Conservation (phyloP, 2,329 filamentous ascomycete genomes). For the Septoria petroselini region DNA sequence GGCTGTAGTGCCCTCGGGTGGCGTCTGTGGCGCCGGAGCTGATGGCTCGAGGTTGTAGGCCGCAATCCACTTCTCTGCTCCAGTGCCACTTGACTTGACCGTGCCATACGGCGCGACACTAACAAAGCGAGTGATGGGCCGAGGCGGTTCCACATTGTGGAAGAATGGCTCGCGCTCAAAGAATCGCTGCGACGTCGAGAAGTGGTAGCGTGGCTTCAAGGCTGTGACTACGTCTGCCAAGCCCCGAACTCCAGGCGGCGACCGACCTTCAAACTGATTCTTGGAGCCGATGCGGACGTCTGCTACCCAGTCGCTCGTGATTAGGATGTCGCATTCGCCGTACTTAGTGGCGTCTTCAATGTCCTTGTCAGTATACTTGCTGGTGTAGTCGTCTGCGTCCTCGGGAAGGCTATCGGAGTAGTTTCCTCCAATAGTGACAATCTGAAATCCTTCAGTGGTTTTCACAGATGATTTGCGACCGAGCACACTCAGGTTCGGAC, state of each 20-base stretch:
- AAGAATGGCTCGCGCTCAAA: conserved; percentile 94
- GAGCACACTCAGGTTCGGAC: conserved; percentile 85
- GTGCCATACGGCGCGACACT: conserved; percentile 80
- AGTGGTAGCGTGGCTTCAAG: conserved; percentile 89
- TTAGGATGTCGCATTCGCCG: conserved; percentile 76
- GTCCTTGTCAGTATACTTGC: conserved; percentile 74
- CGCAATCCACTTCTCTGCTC: conserved; percentile 68
- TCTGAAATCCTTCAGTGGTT: conserved; percentile 82
- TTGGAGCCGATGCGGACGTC: conserved; percentile 53
- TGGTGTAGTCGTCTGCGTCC: conserved; percentile 62
- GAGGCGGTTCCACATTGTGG: conserved; percentile 51
- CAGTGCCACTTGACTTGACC: conserved; percentile 15
- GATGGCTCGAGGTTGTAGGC: conserved; percentile 62
- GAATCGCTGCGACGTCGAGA: conserved; percentile 69
- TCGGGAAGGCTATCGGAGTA: conserved; percentile 24
- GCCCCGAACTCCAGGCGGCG: conserved; percentile 39
- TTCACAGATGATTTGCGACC: conserved; percentile 84
- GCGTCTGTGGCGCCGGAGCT: conserved; percentile 56
- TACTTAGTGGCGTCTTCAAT: conserved; percentile 55
- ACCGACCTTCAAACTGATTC: conserved; percentile 40
- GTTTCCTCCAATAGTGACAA: conserved; percentile 79
- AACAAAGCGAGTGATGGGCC: conserved; percentile 78
- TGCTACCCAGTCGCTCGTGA: conserved; percentile 84
- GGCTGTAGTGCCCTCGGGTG: conserved; percentile 69
- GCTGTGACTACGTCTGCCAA: conserved; percentile 74